Evolutionary conservation across 306 rosid species (phyloP), one percentile per base, ranked within the genome.

Genomic region (Gillenia trifoliata): DNA sequence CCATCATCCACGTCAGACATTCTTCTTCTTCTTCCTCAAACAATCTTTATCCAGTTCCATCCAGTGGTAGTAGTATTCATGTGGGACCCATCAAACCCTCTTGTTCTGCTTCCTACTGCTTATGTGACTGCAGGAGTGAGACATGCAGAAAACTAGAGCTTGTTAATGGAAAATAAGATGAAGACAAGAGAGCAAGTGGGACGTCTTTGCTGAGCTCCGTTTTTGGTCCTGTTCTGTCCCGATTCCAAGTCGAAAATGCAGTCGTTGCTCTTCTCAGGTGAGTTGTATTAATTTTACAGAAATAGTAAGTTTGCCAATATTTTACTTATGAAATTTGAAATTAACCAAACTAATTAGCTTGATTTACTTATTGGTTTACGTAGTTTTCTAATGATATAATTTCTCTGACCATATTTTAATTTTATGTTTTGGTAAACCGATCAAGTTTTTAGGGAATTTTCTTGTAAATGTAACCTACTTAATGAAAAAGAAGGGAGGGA

Each of bases 221-320:
- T 15, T 86, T 90, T 64, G 83, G 82, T 4, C 49, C 77, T 38
- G 88, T 82, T 75, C 95, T 93, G 23, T 85, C 91, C 57, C 82
- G 47, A 62, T 1, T n/a, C 26, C 95, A 91, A 84, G 88, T 89
- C 71, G 75, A 89, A 33, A 78, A 68, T 63, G 90, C 93, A 2
- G 62, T 86, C 6, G n/a, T 81, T 68, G 74, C 87, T 60, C 88
- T 89, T 63, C 81, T 74, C 29, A 56, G 66, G 97, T 91, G 74
- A 86, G 91, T 63, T 66, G 64, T 41, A 4, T 73, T 41, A 4
- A 30, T 4, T 22, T 47, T 16, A 49, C 40, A 65, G 26, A 65
- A 13, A 2, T 50, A 15, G 6, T 34, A 15, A 34, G 9, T 3
- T 61, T 57, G 23, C 8, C 16, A 31, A 17, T 57, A 57, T 57